These are phyloP conservation scores for Daldinia caldariorum DNA, from an alignment of 495 filamentous ascomycete species.

Conservation along the genomic window DNA sequence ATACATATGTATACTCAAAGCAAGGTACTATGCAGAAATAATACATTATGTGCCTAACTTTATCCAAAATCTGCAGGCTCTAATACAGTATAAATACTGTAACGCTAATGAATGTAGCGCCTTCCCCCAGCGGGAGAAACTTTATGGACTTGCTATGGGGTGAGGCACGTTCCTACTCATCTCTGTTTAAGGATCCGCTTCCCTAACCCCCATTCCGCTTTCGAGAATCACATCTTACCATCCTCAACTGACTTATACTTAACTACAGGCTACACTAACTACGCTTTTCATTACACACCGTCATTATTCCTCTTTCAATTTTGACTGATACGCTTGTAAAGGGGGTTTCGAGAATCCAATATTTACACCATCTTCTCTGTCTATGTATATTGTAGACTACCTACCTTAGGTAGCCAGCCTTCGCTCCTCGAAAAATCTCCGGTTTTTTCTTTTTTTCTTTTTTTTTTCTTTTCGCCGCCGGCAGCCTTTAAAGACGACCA, in stretches of 20 bases:
- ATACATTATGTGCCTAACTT: too few relatives aligned
- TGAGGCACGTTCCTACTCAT: constrained; percentile 43
- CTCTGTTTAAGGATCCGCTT: constrained; percentile 17
- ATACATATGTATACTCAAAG: constrained; percentile 3
- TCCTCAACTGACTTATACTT: constrained; percentile 4
- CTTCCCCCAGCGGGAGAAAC: constrained; percentile 33
- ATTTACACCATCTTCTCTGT: neutral
- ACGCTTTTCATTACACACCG: constrained; percentile 6
- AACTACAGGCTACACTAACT: neutral
- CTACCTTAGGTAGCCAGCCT: too few relatives aligned
- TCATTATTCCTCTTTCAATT: constrained; percentile 11
- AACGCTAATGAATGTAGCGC: constrained; percentile 14
- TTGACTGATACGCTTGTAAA: neutral
- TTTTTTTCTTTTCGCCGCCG: constrained; percentile 1
- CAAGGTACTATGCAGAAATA: constrained; percentile 3
- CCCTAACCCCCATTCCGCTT: constrained; percentile 36
- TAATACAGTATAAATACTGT: constrained; percentile 8
- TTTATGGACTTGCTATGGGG: constrained; percentile 20
- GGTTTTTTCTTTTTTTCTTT: neutral
- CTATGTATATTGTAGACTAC: constrained; percentile 2
- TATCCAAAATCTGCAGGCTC: neutral
- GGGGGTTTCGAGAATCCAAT: constrained; percentile 3
- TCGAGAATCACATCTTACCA: constrained; percentile 19
- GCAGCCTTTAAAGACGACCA: constrained; percentile 6
- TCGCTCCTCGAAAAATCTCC: constrained; percentile 2